phyloP scores from a whole-genome alignment of 2,329 filamentous ascomycete species.

The Colletotrichum kahawae region DNA sequence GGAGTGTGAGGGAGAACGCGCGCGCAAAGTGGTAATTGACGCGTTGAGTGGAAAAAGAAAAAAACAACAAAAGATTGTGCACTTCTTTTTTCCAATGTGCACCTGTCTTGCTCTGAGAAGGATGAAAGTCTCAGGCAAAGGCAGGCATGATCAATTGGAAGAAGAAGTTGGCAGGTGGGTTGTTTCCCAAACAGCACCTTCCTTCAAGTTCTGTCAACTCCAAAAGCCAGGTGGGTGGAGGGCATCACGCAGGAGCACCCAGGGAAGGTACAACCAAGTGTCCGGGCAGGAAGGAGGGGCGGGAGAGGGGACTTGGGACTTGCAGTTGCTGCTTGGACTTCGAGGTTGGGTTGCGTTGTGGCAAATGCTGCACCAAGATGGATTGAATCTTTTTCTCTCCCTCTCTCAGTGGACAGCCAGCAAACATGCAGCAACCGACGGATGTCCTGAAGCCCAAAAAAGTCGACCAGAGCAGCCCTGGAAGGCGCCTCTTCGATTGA shows the following conservation, averaged over 20 bases:
- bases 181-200: neutral
- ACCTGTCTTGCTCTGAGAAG: neutral
- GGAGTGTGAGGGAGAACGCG: neutral
- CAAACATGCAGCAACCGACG: neutral
- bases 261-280: neutral
- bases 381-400: neutral
- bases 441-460: neutral
- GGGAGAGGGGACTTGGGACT: neutral
- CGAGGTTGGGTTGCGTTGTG: neutral
- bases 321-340: neutral
- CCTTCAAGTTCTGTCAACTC: conserved; percentile 3
- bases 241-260: conserved; percentile 13
- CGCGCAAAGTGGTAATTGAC: neutral
- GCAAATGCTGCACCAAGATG: neutral
- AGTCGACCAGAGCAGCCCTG: neutral
- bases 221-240: neutral
- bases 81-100: neutral
- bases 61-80: neutral
- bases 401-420: neutral
- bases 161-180: neutral
- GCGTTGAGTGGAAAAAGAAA: neutral
- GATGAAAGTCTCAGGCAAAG: neutral
- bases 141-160: neutral
- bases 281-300: neutral
- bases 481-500: neutral